Base-by-base conservation (phyloP, 495 filamentous ascomycete species). In the Choiromyces venosus region DNA sequence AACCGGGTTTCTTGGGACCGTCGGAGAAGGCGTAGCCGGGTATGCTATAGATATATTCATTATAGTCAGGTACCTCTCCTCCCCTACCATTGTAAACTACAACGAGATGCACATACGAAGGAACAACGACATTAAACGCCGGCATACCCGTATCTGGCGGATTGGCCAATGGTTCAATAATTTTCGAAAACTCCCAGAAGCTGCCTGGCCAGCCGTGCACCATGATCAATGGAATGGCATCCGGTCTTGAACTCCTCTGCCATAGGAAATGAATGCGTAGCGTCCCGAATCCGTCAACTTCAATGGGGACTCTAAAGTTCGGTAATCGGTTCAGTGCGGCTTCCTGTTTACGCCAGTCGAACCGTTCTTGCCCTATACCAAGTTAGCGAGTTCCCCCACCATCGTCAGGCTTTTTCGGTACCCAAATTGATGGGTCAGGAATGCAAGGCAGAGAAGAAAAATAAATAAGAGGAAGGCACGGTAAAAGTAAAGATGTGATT, bases 11-110 rank as follows among this genome's bases (percentile, higher is more conserved):
- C 61, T 82, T 84, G 4, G 86, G 80, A 0, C 83, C 85, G 37
- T 85, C 82, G 65, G 86, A 89, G 82, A 93, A 93, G 65, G 89
- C 91, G 74, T 91, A 86, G 52, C 92, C 92, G 0, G 91, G 91
- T 37, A 93, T 82, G 21, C 88, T 61, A 29, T 33, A 61, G 52
- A 18, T 16, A 33, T 61, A 14, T 61, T 61, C 9, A 7, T 18
- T 33, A 33, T 61, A 4, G 25, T 61, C 16, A 33, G 25, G 25
- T 7, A 18, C 25, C 52, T 33, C 25, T 61, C 25, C 19, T 38
- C 39, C n/a, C 14, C 44, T 4, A 19, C 14, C 33, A 46, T 40
- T 46, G 4, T 33, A 35, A 69, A 25, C 10, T 46, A 18, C 12
- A 33, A 36, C 9, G 16, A 52, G 25, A 25, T 61, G 46, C 39